Evolutionary conservation across 495 filamentous ascomycete species (phyloP), one percentile per base, ranked within the genome.

Genomic region (Neurospora sublineolata): DNA sequence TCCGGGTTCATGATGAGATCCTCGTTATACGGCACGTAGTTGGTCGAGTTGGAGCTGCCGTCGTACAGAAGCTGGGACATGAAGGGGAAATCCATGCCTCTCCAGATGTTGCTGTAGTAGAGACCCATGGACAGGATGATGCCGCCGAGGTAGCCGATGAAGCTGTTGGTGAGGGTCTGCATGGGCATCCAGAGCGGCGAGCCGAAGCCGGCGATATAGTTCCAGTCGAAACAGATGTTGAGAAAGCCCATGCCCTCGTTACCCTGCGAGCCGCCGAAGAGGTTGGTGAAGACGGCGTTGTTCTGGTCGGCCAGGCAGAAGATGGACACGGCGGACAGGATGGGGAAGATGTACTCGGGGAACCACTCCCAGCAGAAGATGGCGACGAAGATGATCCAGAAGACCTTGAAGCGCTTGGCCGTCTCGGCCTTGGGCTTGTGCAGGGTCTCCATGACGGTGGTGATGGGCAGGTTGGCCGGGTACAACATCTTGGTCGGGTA

Each of bases 201-300:
- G 20, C 39, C 69, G 10, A 58, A 12, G 5, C 37, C 7, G 4
- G 68, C 77, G 37, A 87, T 82, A 73, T 88, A 89, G 77, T 89
- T 85, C 86, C 86, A 89, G 76, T 89, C 87, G 11, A 88, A 81
- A 3, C 79, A 80, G 33, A 87, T 60, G 33, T 76, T 79, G 37
- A 89, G 80, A 1, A 87, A 72, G 0, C 87, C 87, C 81, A 82
- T 71, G 3, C 80, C 80, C 72, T 82, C 86, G 72, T 90, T 89
- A 36, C 80, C 84, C 5, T 79, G 73, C 0, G 87, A 77, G 1
- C 88, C 88, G 12, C 88, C 88, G 68, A 90, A 90, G 8, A 89
- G 44, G 68, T 81, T 82, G 69, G 87, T 88, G 77, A 91, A 88
- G 4, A 89, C 84, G 46, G 68, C 64, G 14, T 78, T 82, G 73